Percentiles rank a stretch among this genome's conserved stretches.
Evolutionary conservation across 805 yeast genomes (phyloP).

Genomic region (Saturnispora saitoi): DNA sequence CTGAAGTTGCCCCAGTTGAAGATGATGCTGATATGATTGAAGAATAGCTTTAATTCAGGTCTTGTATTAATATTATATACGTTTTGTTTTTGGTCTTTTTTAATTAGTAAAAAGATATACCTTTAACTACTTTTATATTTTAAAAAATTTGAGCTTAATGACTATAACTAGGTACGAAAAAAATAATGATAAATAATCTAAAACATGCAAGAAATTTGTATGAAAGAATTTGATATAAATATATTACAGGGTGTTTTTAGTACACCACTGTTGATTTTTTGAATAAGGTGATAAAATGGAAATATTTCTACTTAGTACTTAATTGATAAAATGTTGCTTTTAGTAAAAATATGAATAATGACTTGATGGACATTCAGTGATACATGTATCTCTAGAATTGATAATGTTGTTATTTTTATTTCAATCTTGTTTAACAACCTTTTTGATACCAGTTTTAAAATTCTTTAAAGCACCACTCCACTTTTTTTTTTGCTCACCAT

Average conservation of each 20-base stretch:
- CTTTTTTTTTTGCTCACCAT: neutral
- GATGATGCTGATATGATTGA: conserved; percentile 22
- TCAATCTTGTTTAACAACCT: neutral
- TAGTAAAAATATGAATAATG: neutral
- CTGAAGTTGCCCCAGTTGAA: conserved; percentile 9
- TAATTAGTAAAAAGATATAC: neutral
- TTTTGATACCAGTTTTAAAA: neutral
- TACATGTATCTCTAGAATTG: conserved; percentile 1
- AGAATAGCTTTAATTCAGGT: conserved; percentile 10
- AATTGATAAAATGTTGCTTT: neutral
- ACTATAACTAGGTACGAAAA: neutral
- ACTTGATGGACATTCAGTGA: neutral
- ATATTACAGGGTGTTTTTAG: neutral
- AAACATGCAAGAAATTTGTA: neutral
- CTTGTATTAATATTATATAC: neutral
- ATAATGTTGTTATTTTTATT: neutral
- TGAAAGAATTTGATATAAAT: neutral
- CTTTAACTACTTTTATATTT: neutral
- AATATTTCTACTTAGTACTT: neutral
- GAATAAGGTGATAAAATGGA: neutral
- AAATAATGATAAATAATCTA: neutral
- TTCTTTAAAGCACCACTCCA: neutral
- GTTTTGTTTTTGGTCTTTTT: neutral
- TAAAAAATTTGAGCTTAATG: neutral
- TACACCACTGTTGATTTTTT: neutral